These are phyloP conservation scores for Malus orientalis DNA, from an alignment of 306 rosid species.

Conservation along the genomic window DNA sequence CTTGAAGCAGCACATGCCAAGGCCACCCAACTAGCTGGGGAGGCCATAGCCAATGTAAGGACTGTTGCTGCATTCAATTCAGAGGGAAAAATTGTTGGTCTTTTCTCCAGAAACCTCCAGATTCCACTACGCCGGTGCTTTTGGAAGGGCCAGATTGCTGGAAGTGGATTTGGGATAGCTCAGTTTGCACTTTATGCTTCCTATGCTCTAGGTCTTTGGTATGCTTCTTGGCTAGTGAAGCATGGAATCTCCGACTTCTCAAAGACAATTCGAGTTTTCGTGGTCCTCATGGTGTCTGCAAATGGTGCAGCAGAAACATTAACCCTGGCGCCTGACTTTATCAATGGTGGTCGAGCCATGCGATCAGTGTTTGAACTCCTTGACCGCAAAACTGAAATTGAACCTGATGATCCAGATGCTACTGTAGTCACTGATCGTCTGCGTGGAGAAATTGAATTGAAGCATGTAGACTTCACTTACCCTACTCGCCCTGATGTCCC, in stretches of 20 bases:
- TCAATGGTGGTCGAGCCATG: slow-evolving; percentile 97
- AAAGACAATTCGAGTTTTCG: slow-evolving; percentile 73
- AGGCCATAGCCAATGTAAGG: slow-evolving; percentile 92
- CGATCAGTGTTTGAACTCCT: slow-evolving; percentile 90
- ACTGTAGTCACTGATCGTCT: slow-evolving; percentile 73
- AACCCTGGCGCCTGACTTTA: slow-evolving; percentile 95
- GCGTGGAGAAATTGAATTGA: slow-evolving; percentile 92
- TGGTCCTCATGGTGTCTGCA: slow-evolving; percentile 92
- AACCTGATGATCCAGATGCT: slow-evolving; percentile 81
- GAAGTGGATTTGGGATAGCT: slow-evolving; percentile 83
- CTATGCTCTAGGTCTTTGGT: slow-evolving; percentile 96
- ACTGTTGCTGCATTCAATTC: slow-evolving; percentile 91
- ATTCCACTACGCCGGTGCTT: slow-evolving; percentile 70
- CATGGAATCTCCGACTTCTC: slow-evolving; percentile 93
- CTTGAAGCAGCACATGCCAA: slow-evolving; percentile 85
- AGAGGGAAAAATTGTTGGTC: slow-evolving; percentile 70
- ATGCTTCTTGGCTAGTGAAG: slow-evolving; percentile 96
- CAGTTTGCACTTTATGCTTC: slow-evolving; percentile 88
- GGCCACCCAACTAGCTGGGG: slow-evolving; percentile 95
- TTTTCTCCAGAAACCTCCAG: slow-evolving; percentile 66
- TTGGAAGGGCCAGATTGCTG: slow-evolving; percentile 96
- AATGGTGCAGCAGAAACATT: slow-evolving; percentile 97
- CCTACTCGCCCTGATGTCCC: slow-evolving; percentile 89
- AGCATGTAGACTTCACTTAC: slow-evolving; percentile 86
- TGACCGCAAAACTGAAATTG: slow-evolving; percentile 95